Evolutionary conservation across 1,139 yeast species (phyloP), one percentile per base, ranked within the genome.

Genomic region (Suhomyces bokatorum): DNA sequence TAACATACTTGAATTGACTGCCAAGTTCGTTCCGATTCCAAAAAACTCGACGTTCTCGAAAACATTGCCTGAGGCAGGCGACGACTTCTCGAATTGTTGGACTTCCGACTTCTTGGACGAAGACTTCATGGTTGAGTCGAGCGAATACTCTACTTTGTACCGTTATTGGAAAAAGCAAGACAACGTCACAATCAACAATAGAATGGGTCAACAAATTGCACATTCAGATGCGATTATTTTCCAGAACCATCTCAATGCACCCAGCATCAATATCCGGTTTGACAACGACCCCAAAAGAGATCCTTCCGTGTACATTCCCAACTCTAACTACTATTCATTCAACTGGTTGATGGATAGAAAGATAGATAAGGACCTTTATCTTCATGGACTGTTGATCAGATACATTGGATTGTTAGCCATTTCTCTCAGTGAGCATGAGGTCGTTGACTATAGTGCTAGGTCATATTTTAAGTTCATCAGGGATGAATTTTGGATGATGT

Each of bases 361-460:
- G 34, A 53, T 66, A 13, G 75, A 72, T 48, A 56, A 58, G 17
- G 60, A 64, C 29, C 56, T 66, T 35, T 43, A 58, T 15, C 53
- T 68, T 6, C 78, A 74, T 52, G 69, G 69, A 0, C 67, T 69
- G 63, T 58, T 74, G 49, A 65, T 73, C 24, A 54, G 73, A 35
- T 72, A 57, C 45, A 42, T 73, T 36, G 79, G 79, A 3, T 53
- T 74, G 26, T 50, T 74, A 33, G 59, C 62, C 1, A 65, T 74
- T 9, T 58, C 70, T 3, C 54, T 74, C 30, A 63, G 73, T 46
- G 79, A 74, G 43, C 75, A 67, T 45, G 78, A 74, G 46, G 70
- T 73, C n/a, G 66, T 69, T 8, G 67, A 68, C 45, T 61, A 59
- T 47, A 62, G 59, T 33, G 56, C 70, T 0, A 35, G 49, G 2